Base-by-base conservation (phyloP, 2,329 filamentous ascomycete species). In the Alternaria brassicae region DNA sequence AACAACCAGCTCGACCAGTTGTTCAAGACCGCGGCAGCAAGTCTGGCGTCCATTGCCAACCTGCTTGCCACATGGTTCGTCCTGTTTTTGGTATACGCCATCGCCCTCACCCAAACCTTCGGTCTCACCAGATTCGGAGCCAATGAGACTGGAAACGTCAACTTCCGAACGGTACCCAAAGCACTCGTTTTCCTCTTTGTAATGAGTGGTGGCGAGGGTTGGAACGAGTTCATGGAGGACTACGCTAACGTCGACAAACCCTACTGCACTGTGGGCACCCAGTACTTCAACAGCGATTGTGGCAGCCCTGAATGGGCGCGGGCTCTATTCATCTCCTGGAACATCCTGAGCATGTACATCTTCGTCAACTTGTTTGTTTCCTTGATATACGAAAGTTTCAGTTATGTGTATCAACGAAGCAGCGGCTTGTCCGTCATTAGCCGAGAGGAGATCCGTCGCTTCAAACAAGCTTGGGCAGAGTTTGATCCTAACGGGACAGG, bases 281-380 rank as follows among this genome's bases (percentile, higher is more conserved):
- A 85, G 37, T 97, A 97, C 78, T 94, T 93, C 71, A 82, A 91
- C 40, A 95, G 92, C 70, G 96, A 99, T 79, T 99, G 95, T 73
- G 95, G 95, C 58, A 97, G 94, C 79, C 86, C 88, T 50, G 86
- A 88, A 37, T 99, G 95, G 93, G 93, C 95, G 7, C 86, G 93
- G 51, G 87, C 89, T 32, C 83, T 99, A 9, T 99, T 99, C 81
- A 93, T 98, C 58, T 88, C 90, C 4, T 99, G 95, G 95, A 99
- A 99, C 81, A 94, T 99, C 71, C 86, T 99, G 79, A 98, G 94
- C 90, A 99, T 99, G 95, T 99, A 99, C 80, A 96, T 99, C 72
- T 99, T 99, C 73, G 94, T 98, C 74, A 97, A 94, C 73, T 82
- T 99, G 74, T 99, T 99, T 78, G 94, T 99, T 59, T 99, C 95